These are phyloP conservation scores for Penicillium janthinellum DNA, from an alignment of 2,329 filamentous ascomycete genomes.

Conservation along the genomic window DNA sequence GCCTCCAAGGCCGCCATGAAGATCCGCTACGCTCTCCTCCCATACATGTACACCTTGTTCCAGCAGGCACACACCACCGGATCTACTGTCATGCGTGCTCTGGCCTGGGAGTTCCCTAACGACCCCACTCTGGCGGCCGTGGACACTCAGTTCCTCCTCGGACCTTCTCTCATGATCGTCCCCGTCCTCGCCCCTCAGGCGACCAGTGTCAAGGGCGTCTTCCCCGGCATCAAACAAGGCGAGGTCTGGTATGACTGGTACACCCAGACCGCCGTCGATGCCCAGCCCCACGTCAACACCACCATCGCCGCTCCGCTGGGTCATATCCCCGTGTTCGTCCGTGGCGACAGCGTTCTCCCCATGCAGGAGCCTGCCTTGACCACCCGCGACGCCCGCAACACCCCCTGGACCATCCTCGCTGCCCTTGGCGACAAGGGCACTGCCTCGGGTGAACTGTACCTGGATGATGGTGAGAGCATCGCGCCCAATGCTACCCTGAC, in stretches of 20 bases:
- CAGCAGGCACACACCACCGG: slow-evolving; percentile 66
- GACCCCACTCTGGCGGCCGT: slow-evolving; percentile 68
- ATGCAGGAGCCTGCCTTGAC: slow-evolving; percentile 70
- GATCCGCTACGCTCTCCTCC: slow-evolving; percentile 70
- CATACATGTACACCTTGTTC: slow-evolving; percentile 76
- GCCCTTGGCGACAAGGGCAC: slow-evolving; percentile 58
- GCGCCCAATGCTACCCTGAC: slow-evolving; percentile 57
- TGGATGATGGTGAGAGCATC: slow-evolving; percentile 75
- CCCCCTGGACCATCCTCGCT: slow-evolving; percentile 67
- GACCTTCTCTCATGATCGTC: slow-evolving; percentile 64
- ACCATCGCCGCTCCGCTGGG: slow-evolving; percentile 64
- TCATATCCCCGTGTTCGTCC: slow-evolving; percentile 71
- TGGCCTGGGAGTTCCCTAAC: slow-evolving; percentile 73
- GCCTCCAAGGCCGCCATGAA: slow-evolving; percentile 68
- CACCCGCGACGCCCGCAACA: slow-evolving; percentile 63
- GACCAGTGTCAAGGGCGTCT: slow-evolving; percentile 66
- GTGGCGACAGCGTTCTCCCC: slow-evolving; percentile 68
- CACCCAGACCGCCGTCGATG: slow-evolving; percentile 60
- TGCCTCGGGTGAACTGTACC: slow-evolving; percentile 65
- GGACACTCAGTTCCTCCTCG: slow-evolving; percentile 73
- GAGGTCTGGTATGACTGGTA: slow-evolving; percentile 81
- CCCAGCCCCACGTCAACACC: slow-evolving; percentile 57
- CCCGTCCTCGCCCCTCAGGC: slow-evolving; percentile 66
- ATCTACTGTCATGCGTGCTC: slow-evolving; percentile 70
- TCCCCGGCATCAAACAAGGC: slow-evolving; percentile 64